Conservation (phyloP, 1,284 basidiomycete genomes). For the Cryptococcus jaspeensis region DNA sequence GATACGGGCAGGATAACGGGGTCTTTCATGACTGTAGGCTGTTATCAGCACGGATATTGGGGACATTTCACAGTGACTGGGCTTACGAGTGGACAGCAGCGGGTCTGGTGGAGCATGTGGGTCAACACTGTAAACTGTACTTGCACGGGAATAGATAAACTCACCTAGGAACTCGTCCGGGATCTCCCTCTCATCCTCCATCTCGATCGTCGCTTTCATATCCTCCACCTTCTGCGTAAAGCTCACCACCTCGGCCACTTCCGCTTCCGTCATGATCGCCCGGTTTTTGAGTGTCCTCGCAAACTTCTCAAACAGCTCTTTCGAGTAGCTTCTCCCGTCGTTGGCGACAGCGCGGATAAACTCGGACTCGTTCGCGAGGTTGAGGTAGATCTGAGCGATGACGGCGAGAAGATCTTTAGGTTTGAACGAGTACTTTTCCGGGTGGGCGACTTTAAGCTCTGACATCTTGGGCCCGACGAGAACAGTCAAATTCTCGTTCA, state of each 20-base stretch:
- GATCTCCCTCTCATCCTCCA: slow-evolving; percentile 85
- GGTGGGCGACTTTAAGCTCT: slow-evolving; percentile 78
- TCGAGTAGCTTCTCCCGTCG: slow-evolving; percentile 88
- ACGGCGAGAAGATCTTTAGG: slow-evolving; percentile 81
- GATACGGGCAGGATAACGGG: slow-evolving; percentile 90
- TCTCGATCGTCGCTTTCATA: slow-evolving; percentile 70
- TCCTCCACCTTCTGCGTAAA: slow-evolving; percentile 86
- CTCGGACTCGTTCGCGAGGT: slow-evolving; percentile 73
- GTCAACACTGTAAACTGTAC: not conserved
- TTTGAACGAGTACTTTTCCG: slow-evolving; percentile 86
- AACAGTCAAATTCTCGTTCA: slow-evolving; percentile 90
- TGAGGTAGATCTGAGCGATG: slow-evolving; percentile 87
- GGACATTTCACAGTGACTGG: not conserved
- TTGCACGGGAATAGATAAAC: slow-evolving; percentile 23
- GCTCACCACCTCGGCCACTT: slow-evolving; percentile 68
- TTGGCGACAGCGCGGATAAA: slow-evolving; percentile 88
- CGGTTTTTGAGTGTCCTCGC: slow-evolving; percentile 67
- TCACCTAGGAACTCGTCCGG: slow-evolving; percentile 93
- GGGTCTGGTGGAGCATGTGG: slow-evolving; percentile 19
- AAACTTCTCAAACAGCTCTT: slow-evolving; percentile 79
- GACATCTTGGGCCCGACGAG: slow-evolving; percentile 77
- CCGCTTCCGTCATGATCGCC: slow-evolving; percentile 72
- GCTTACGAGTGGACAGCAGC: slow-evolving; percentile 34
- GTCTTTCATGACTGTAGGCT: slow-evolving; percentile 83
- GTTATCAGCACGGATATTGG: slow-evolving; percentile 2